Evolutionary conservation across 2,329 filamentous ascomycete species (phyloP), one percentile per base, ranked within the genome.

Genomic region (Alternaria incomplexa): DNA sequence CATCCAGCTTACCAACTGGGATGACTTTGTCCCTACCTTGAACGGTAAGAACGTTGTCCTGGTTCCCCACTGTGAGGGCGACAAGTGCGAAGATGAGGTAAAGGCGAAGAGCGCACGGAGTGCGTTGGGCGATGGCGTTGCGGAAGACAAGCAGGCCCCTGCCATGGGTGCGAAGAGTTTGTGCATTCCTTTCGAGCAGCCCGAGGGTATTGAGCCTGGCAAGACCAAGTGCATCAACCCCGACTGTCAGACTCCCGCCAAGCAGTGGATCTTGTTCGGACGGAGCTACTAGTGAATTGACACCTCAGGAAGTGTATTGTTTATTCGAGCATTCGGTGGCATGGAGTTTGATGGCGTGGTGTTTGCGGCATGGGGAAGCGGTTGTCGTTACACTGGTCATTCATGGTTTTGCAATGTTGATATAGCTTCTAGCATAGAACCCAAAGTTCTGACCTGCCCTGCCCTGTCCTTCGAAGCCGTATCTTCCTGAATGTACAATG

Each of bases 241-340:
- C 45, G 91, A 95, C 76, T 98, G 95, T 83, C 84, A 85, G 64
- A 85, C 85, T 67, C 83, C 89, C 54, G 95, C 95, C 17, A 89
- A 95, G 85, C 88, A 90, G 75, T 98, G 93, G 91, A 92, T 92
- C 81, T 91, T 97, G 90, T 98, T 97, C 81, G 95, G 95, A 75
- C 73, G 84, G 68, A 84, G 82, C 80, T 79, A 79, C 54, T 79
- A 78, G 69, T 40, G 36, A 10, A 44, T 17, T 30, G 11, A 3
- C 30, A 20, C 28, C 15, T 11, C 17, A 25, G 36, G 22, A 32
- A 22, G 48, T 28, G 50, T 62, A 28, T 45, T 56, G 63, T 56
- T 56, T 57, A 26, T 69, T 58, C 63, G 57, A 67, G 65, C 62
- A 67, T 73, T 71, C 71, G 63, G 61, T 51, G 63, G 61, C 45